phyloP scores from a whole-genome alignment of 2,329 filamentous ascomycete species.

The Monosporascus ibericus region DNA sequence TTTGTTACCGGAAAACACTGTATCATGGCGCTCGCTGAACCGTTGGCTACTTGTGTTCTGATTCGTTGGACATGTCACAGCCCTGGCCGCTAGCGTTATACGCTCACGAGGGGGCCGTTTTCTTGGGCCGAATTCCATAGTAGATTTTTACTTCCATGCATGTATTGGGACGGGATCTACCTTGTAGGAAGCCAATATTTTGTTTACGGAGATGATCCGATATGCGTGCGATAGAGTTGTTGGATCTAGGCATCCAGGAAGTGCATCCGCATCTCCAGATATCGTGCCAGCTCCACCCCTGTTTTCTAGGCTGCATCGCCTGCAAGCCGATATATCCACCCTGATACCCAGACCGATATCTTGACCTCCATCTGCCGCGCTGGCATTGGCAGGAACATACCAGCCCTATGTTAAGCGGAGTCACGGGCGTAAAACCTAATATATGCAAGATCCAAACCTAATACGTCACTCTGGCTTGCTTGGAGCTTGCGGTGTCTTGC shows the following conservation, averaged over 20 bases:
- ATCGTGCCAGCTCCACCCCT: too few species aligned
- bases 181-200: neutral
- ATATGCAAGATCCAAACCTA: too few species aligned
- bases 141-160: neutral
- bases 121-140: neutral
- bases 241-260: too few species aligned
- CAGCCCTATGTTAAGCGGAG: too few species aligned
- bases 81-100: neutral
- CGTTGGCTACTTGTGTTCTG: neutral
- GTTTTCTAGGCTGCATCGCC: too few species aligned
- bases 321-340: too few species aligned
- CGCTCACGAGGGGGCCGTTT: neutral
- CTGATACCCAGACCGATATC: too few species aligned
- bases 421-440: too few species aligned
- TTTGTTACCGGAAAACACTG: neutral
- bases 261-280: too few species aligned
- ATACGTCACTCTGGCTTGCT: slow-evolving; percentile 2
- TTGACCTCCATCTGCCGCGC: too few species aligned
- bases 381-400: too few species aligned
- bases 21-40: neutral
- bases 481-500: slow-evolving; percentile 56
- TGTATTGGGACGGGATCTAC: neutral
- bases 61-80: neutral
- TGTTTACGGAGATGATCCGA: neutral
- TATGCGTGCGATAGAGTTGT: too few species aligned